These are phyloP conservation scores for Austropuccinia psidii DNA, from an alignment of 1,284 basidiomycete genomes.

Conservation along the genomic window DNA sequence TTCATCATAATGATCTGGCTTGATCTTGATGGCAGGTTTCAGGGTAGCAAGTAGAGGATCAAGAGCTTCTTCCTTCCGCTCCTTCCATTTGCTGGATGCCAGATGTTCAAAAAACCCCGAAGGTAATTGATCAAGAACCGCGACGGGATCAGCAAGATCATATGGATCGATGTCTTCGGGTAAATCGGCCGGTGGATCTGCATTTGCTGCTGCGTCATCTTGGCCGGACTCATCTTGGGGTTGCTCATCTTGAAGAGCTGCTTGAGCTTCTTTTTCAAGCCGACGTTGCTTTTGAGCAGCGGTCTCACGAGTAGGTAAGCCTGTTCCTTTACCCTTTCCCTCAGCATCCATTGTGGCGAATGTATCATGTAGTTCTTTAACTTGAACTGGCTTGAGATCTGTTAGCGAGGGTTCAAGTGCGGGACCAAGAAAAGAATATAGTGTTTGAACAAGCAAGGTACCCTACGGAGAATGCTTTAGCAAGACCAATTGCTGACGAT, in stretches of 20 bases:
- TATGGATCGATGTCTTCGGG: conserved; percentile 61
- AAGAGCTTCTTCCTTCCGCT: conserved; percentile 76
- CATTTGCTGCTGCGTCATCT: conserved; percentile 45
- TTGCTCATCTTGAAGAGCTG: conserved; percentile 44
- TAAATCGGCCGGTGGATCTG: conserved; percentile 47
- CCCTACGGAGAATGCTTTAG: conserved; percentile 50
- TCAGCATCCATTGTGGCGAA: conserved; percentile 77
- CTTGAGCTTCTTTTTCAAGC: conserved; percentile 42
- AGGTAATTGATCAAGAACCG: conserved; percentile 68
- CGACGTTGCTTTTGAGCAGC: conserved; percentile 65
- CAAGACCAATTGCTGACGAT: background rate
- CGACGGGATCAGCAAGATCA: conserved; percentile 71
- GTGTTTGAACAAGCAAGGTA: conserved; percentile 61
- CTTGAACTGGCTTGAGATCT: conserved; percentile 97
- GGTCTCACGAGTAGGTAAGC: conserved; percentile 73
- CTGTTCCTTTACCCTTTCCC: conserved; percentile 68
- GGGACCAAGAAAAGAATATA: conserved; percentile 84
- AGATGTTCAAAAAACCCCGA: conserved; percentile 64
- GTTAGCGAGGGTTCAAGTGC: conserved; percentile 76
- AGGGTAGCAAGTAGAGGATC: conserved; percentile 73
- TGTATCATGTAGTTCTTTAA: conserved; percentile 85
- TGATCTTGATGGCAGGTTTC: conserved; percentile 68
- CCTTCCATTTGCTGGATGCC: conserved; percentile 94
- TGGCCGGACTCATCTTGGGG: conserved; percentile 50
- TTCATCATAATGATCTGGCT: conserved; percentile 61